Conservation (phyloP, 139 green algal species). For the Chlamydomonas sp. region DNA sequence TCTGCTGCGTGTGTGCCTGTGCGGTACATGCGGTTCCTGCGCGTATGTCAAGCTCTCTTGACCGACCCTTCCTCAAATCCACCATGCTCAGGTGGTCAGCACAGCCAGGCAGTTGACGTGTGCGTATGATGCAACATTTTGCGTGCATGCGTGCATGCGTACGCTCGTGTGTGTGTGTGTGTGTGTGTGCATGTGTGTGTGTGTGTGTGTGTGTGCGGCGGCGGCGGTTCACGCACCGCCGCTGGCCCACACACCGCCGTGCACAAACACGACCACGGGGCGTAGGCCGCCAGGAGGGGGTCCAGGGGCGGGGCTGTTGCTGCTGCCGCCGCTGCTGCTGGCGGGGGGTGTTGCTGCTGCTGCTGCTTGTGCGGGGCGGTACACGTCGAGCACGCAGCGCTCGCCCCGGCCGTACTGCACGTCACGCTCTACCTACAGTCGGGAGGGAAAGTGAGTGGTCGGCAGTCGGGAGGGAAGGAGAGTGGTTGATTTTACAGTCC, state of each 20-base stretch:
- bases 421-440: too few relatives aligned
- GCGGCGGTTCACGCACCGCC: neutral
- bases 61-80: too few relatives aligned
- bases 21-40: too few relatives aligned
- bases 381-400: conserved; percentile 60
- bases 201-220: too few relatives aligned
- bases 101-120: neutral
- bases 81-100: neutral
- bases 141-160: neutral
- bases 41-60: too few relatives aligned
- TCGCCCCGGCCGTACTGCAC: conserved; percentile 40
- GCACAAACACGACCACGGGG: conserved; percentile 70
- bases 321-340: neutral
- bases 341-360: neutral
- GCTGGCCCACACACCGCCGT: conserved; percentile 70
- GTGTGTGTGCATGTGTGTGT: too few relatives aligned
- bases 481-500: too few relatives aligned
- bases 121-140: neutral
- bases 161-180: too few relatives aligned
- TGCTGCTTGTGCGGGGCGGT: conserved; percentile 20
- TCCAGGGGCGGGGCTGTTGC: too few relatives aligned
- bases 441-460: too few relatives aligned
- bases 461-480: too few relatives aligned
- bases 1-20: too few relatives aligned
- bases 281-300: neutral